Conservation (phyloP, 202 grass and related monocot genomes). For the Thinopyrum obtusiflorum region DNA sequence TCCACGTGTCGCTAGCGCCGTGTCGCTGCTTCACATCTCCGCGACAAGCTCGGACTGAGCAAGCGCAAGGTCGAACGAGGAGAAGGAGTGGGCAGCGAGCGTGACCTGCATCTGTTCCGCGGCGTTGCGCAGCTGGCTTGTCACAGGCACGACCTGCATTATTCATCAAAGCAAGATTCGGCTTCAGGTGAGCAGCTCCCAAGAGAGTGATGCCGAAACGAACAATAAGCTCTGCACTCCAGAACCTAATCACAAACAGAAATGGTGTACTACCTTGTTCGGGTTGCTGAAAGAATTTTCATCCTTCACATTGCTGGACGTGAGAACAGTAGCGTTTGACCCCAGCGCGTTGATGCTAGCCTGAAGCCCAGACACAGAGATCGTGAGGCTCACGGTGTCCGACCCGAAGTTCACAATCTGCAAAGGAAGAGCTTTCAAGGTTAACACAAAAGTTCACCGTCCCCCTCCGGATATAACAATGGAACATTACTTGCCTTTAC, state of each 20-base stretch:
- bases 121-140: slow-evolving; percentile 41
- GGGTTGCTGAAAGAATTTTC: slow-evolving; percentile 78
- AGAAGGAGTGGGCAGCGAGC: slow-evolving; percentile 54
- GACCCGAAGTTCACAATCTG: slow-evolving; percentile 88
- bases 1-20: background rate
- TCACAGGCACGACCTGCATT: slow-evolving; percentile 57
- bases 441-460: background rate
- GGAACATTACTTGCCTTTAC: slow-evolving; percentile 53
- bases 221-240: background rate
- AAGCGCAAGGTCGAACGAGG: slow-evolving; percentile 57
- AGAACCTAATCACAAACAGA: background rate
- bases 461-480: background rate
- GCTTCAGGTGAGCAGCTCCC: slow-evolving; percentile 11
- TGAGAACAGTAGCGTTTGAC: slow-evolving; percentile 60
- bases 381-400: slow-evolving; percentile 48
- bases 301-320: slow-evolving; percentile 75
- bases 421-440: slow-evolving; percentile 15
- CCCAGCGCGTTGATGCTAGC: slow-evolving; percentile 29
- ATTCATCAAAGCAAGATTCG: background rate
- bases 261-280: slow-evolving; percentile 53
- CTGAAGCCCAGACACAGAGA: slow-evolving; percentile 51
- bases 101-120: slow-evolving; percentile 54
- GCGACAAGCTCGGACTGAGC: slow-evolving; percentile 32
- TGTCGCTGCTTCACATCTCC: slow-evolving; percentile 52
- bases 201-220: background rate